Base-by-base conservation (phyloP, 2,329 filamentous ascomycete species). In the Fusarium tupiense region DNA sequence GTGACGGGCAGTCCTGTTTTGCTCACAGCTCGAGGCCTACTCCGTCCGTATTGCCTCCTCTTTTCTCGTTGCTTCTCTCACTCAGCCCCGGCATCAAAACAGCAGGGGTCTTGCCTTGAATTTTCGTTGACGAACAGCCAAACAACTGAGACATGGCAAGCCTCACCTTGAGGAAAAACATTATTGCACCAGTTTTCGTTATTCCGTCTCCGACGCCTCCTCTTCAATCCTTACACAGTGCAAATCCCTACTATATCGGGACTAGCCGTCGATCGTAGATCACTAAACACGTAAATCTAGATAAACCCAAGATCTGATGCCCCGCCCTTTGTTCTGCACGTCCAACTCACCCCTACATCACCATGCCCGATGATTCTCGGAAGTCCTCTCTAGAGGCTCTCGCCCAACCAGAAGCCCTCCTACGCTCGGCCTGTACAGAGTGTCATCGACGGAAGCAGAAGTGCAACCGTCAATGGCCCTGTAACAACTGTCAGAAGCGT, bases 381-480 rank as follows among this genome's bases (percentile, higher is more conserved):
- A 66, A 37, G 2, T 8, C 47, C 9, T 50, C 67, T 10, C 6
- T 29, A 5, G 67, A 71, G 31, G 37, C 24, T 20, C 10, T n/a
- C 19, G 3, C 47, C 41, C 67, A 71, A 37, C n/a, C 53, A 38
- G 67, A 66, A 5, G 16, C 53, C 6, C 66, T 54, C 14, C 24
- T 50, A 10, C 60, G 46, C 31, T 70, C 67, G 22, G 52, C 67
- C 4, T 70, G 67, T 4, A 70, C 67, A 8, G 67, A 70, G 47
- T 70, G 67, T 16, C 67, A 70, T 61, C 67, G 67, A 4, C 60
- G 67, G 6, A 70, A 70, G 61, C 67, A 70, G 43, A 70, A 71
- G 13, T 70, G 67, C 19, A 70, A 70, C 40, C 67, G 67, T 6
- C 67, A 66, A 44, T 70, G 67, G 67, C 67, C 67, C 5, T 70